Evolutionary conservation across 495 filamentous ascomycete genomes (phyloP), one percentile per base, ranked within the genome.

Genomic region (Ramalina peruviana): DNA sequence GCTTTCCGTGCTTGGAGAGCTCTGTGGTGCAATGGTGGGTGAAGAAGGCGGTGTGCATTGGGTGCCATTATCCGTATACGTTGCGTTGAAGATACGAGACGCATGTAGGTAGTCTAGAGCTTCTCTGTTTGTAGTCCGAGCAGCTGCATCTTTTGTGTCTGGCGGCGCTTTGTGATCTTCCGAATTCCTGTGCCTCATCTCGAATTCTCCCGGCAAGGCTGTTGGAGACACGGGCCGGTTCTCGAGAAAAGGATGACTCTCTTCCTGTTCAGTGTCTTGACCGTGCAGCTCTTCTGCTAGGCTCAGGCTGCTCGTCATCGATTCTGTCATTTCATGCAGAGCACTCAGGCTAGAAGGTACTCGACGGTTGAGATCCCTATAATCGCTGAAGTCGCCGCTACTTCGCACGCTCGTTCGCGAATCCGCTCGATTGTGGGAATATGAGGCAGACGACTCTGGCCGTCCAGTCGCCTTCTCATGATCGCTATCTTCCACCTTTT

Each of bases 211-310:
- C 9, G 71, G 68, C 21, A 74, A 63, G 17, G 66, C 68, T 25
- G 66, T 60, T n/a, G 67, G 62, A 2, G 65, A 68, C 12, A 9
- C 38, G 12, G 44, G 45, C 3, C 50, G 42, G 3, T 62, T 58
- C 20, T 47, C 42, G 21, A 54, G 39, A 27, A 67, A 64, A 25
- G 70, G 60, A 3, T 71, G 67, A 26, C 62, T 62, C 15, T 58
- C 52, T 21, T 69, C 71, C 61, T 66, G 61, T 44, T 86, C 83
- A 20, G 82, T 82, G 45, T 84, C 84, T 42, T 85, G 84, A 49
- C 86, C 86, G 46, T 81, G 80, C 51, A 98, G 72, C 70, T 98
- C 92, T 56, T 96, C 86, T 9, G 92, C 92, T 38, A 98, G 67
- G 55, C 82, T 92, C 36, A 88, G 57, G 9, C 84, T 84, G 46